phyloP scores from a whole-genome alignment of 345 rosid species.

The Aquilaria malaccensis region DNA sequence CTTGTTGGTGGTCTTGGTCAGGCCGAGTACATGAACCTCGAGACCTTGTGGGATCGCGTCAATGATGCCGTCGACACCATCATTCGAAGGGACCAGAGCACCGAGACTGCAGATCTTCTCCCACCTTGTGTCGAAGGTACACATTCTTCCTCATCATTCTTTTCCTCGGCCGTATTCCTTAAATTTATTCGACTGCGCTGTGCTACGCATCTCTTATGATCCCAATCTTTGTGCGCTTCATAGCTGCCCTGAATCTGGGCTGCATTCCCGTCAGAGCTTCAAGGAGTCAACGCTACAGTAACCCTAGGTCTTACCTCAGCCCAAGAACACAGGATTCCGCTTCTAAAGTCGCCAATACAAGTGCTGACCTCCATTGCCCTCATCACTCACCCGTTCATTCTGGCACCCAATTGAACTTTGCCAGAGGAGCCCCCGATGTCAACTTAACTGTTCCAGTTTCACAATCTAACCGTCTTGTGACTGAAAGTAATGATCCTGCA shows the following conservation, averaged over 20 bases:
- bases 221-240: constrained; percentile 9
- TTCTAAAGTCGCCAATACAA: constrained; percentile 25
- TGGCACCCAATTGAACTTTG: constrained; percentile 22
- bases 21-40: constrained; percentile 73
- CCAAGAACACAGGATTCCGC: constrained; percentile 55
- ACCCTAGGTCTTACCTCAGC: constrained; percentile 73
- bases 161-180: constrained; percentile 13
- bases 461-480: constrained; percentile 16
- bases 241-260: constrained; percentile 94
- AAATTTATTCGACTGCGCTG: constrained; percentile 7
- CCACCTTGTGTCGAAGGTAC: constrained; percentile 99
- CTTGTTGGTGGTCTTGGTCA: constrained; percentile 17
- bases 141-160: neutral
- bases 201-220: neutral
- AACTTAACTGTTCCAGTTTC: constrained; percentile 17
- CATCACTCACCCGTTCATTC: constrained; percentile 23
- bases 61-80: constrained; percentile 89
- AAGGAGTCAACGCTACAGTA: constrained; percentile 89
- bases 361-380: constrained; percentile 29
- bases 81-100: constrained; percentile 81
- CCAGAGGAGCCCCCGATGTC: constrained; percentile 20
- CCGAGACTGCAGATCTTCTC: constrained; percentile 77
- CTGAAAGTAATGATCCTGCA: constrained; percentile 25
- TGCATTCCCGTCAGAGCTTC: constrained; percentile 91
- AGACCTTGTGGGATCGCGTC: constrained; percentile 84